Percentiles rank a stretch among this genome's conserved stretches.
Evolutionary conservation across 345 rosid genomes (phyloP).

Genomic region (Lagerstroemia speciosa): DNA sequence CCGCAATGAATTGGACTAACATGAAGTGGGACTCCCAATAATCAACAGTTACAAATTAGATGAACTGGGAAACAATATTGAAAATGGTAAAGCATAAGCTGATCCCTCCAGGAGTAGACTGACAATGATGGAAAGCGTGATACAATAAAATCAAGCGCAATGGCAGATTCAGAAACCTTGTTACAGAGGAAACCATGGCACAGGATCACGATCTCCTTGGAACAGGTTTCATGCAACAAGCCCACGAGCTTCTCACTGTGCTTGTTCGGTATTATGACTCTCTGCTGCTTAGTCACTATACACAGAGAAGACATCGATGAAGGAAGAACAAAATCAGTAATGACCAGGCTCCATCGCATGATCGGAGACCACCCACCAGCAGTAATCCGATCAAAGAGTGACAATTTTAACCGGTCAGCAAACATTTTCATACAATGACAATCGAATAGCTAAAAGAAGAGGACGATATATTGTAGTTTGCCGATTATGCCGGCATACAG

Average conservation of each 20-base stretch:
- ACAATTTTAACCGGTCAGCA: neutral
- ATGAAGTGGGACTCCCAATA: neutral
- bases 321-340: neutral
- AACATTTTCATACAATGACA: neutral
- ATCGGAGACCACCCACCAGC: neutral
- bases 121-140: neutral
- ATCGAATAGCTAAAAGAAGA: neutral
- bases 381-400: neutral
- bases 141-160: too few relatives aligned
- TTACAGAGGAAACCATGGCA: conserved; percentile 74
- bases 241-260: conserved; percentile 66
- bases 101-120: neutral
- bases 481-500: neutral
- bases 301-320: neutral
- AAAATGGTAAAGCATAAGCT: neutral
- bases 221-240: conserved; percentile 58
- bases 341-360: neutral
- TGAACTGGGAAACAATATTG: neutral
- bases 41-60: neutral
- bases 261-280: conserved; percentile 39
- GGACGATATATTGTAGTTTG: neutral
- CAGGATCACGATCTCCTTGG: conserved; percentile 44
- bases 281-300: conserved; percentile 26
- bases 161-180: conserved; percentile 33
- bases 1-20: neutral